Evolutionary conservation across 1,139 yeast species (phyloP).

Genomic region (Candida sp.): DNA sequence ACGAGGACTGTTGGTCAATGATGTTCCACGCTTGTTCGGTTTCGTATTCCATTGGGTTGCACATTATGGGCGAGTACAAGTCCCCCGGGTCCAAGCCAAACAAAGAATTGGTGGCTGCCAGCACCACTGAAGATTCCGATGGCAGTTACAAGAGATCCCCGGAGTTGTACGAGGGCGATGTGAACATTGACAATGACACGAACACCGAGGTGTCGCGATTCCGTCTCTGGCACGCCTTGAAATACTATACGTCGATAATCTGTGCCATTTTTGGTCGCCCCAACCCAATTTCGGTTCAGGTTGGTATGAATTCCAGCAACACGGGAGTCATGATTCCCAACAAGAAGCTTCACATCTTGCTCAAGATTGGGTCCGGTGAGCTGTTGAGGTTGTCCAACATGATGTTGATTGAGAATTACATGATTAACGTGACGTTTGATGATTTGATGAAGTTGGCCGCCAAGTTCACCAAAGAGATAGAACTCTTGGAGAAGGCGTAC

Average conservation of each 20-base stretch:
- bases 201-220: slow-evolving; percentile 37
- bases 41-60: slow-evolving; percentile 56
- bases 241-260: slow-evolving; percentile 49
- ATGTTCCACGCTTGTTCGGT: slow-evolving; percentile 52
- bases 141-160: slow-evolving; percentile 8
- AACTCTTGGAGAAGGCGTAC: slow-evolving; percentile 25
- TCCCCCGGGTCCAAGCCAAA: slow-evolving; percentile 12
- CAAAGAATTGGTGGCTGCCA: background rate
- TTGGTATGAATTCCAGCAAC: slow-evolving; percentile 36
- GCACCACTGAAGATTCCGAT: slow-evolving; percentile 15
- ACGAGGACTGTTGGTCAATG: slow-evolving; percentile 55
- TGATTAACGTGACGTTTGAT: slow-evolving; percentile 45
- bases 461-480: slow-evolving; percentile 45
- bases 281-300: slow-evolving; percentile 56
- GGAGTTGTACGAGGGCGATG: slow-evolving; percentile 7
- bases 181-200: slow-evolving; percentile 24
- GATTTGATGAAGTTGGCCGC: slow-evolving; percentile 44
- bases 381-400: slow-evolving; percentile 52
- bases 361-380: slow-evolving; percentile 54
- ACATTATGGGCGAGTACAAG: slow-evolving; percentile 43
- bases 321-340: slow-evolving; percentile 16
- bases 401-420: slow-evolving; percentile 56
- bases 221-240: slow-evolving; percentile 55
- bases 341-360: slow-evolving; percentile 30
- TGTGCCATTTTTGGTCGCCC: slow-evolving; percentile 61